A percentile compares a stretch with the other conserved stretches of the same genome.
phyloP scores from a whole-genome alignment of 2,329 filamentous ascomycete genomes.

The Aureobasidium sp. region DNA sequence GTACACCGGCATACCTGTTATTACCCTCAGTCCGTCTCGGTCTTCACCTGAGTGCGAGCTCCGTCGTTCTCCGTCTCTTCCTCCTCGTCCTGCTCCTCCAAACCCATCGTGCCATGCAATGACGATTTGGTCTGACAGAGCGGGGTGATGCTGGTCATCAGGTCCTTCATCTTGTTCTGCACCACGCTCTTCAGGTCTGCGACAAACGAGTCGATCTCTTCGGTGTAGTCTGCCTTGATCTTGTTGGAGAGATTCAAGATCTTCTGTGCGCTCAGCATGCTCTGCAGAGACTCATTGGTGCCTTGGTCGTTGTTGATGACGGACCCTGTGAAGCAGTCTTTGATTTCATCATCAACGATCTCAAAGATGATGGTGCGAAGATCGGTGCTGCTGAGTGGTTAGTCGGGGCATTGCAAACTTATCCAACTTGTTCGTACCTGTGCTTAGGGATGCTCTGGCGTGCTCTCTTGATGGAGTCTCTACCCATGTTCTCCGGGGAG shows the following conservation, averaged over 20 bases:
- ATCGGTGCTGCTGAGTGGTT: background rate
- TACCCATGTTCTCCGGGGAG: background rate
- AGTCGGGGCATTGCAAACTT: too few species aligned
- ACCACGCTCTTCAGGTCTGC: background rate
- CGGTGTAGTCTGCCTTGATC: background rate
- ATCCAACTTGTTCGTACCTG: background rate
- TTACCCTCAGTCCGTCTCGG: background rate
- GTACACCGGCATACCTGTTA: background rate
- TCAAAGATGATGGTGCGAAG: background rate
- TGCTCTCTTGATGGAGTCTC: background rate
- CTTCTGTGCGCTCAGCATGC: background rate
- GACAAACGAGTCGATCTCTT: background rate
- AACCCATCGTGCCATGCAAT: too few species aligned
- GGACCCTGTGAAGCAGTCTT: background rate
- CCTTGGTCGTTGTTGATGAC: background rate
- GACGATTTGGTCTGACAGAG: too few species aligned
- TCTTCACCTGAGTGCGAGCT: too few species aligned
- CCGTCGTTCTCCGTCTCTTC: too few species aligned
- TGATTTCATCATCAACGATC: background rate
- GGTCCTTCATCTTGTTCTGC: background rate
- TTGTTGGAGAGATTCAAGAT: background rate
- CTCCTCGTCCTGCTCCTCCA: too few species aligned
- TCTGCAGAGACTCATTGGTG: too few species aligned
- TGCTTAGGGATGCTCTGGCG: background rate
- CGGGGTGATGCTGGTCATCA: background rate